Evolutionary conservation across 2,329 filamentous ascomycete species (phyloP).

Genomic region (Rhynchosporium secalis): DNA sequence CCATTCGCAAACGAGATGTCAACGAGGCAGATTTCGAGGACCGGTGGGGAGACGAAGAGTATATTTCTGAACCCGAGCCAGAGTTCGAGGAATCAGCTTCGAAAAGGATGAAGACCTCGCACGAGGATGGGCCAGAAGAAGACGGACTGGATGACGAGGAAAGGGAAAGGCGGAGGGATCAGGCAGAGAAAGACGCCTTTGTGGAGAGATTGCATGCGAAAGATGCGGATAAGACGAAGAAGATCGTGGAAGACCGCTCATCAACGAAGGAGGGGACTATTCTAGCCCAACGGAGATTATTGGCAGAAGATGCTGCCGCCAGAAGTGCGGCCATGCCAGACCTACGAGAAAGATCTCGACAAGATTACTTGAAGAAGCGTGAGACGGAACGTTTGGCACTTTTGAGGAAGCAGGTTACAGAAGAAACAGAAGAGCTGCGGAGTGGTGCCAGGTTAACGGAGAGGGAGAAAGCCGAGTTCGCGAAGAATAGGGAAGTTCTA

Average conservation of each 20-base stretch:
- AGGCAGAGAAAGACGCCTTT: slow-evolving; percentile 76
- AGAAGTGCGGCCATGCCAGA: slow-evolving; percentile 75
- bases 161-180: slow-evolving; percentile 62
- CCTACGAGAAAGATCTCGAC: slow-evolving; percentile 78
- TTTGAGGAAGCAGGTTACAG: slow-evolving; percentile 84
- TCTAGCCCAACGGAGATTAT: slow-evolving; percentile 58
- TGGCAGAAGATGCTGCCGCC: slow-evolving; percentile 67
- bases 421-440: slow-evolving; percentile 79
- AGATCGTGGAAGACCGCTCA: slow-evolving; percentile 60
- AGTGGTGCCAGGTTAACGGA: slow-evolving; percentile 75
- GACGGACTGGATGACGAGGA: slow-evolving; percentile 63
- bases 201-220: slow-evolving; percentile 72
- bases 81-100: slow-evolving; percentile 69
- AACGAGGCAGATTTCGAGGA: slow-evolving; percentile 69
- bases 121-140: slow-evolving; percentile 50
- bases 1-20: slow-evolving; percentile 49
- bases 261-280: slow-evolving; percentile 56
- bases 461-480: slow-evolving; percentile 83
- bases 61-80: slow-evolving; percentile 50
- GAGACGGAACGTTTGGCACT: slow-evolving; percentile 83
- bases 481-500: slow-evolving; percentile 80
- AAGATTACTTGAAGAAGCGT: slow-evolving; percentile 91
- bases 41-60: slow-evolving; percentile 79
- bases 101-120: slow-evolving; percentile 67
- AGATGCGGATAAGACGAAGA: slow-evolving; percentile 70